Conservation (phyloP, 139 green algal genomes). For the Diplosphaera chodatii region DNA sequence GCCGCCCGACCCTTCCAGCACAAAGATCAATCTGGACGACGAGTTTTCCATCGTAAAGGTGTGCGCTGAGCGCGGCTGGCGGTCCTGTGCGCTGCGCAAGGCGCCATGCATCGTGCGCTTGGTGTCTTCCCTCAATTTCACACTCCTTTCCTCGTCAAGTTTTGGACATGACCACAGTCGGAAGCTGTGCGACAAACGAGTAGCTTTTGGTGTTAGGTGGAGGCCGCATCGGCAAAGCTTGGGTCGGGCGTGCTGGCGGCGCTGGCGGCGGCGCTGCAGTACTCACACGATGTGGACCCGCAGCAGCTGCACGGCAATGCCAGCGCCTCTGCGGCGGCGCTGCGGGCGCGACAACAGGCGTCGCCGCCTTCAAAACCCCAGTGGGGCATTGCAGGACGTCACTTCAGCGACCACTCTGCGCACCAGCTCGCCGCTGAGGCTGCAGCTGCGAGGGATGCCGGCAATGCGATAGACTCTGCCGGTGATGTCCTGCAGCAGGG, state of each 20-base stretch:
- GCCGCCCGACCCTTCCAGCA: not conserved
- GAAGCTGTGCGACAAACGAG: too few species aligned
- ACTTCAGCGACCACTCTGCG: too few species aligned
- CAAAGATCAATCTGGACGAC: not conserved
- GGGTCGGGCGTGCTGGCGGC: not conserved
- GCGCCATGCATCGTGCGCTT: too few species aligned
- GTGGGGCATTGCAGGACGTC: not conserved
- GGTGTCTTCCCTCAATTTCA: too few species aligned
- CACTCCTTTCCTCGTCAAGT: too few species aligned
- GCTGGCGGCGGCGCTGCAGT: not conserved
- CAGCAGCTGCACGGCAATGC: not conserved
- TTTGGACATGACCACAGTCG: too few species aligned
- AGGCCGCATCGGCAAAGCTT: not conserved
- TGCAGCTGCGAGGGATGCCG: not conserved
- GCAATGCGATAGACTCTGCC: too few species aligned
- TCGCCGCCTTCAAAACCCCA: not conserved
- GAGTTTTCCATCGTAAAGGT: not conserved
- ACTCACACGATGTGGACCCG: not conserved
- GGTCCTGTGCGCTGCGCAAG: too few species aligned
- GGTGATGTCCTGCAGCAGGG: too few species aligned
- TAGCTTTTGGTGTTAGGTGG: too few species aligned
- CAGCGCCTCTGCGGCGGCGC: not conserved
- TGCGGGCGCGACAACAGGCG: not conserved
- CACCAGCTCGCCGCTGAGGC: not conserved
- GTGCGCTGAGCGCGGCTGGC: too few species aligned